Base-by-base conservation (phyloP, 2,329 filamentous ascomycete species). In the Botrytis hyacinthi region DNA sequence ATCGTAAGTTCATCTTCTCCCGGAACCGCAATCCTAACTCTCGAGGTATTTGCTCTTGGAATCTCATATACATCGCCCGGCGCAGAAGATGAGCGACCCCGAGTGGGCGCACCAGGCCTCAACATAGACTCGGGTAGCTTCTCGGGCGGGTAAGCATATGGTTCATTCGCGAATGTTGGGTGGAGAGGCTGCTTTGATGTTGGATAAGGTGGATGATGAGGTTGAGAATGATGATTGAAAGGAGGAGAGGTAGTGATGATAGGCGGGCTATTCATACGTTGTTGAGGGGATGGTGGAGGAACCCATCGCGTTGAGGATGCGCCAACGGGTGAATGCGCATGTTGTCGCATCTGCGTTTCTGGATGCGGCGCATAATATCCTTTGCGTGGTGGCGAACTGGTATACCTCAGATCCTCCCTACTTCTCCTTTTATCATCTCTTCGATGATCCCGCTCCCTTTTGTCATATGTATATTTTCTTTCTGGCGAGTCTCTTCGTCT, bases 21-120 rank as follows among this genome's bases (percentile, higher is more conserved):
- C 22, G 71, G 71, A 46, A 73, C 71, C 7, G n/a, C 71, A 37
- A 73, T 73, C 46, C 71, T 73, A 20, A 73, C 71, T 54, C 71
- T 70, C 22, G 66, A 70, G 16, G n/a, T 57, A 37, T 70, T 62
- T 22, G 65, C 59, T 54, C 37, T 73, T 48, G 57, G 44, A n/a
- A 16, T 44, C n/a, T 63, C 57, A 44, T 70, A 70, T 22, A 62
- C 54, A 14, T 70, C 37, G 35, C 54, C 54, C 8, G 71, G 71
- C 8, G 44, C 66, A 73, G 71, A 73, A 37, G 66, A 73, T 32
- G 61, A 63, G 26, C 71, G 65, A 22, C 57, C 42, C 26, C 71
- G 54, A 29, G 26, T 42, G 16, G 63, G 40, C 6, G 67, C 35
- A 62, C 59, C 70, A 29, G 54, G 67, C 32, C 22, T 60, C 10